Conservation (phyloP, 139 green algal genomes). For the Micromonas commoda region DNA sequence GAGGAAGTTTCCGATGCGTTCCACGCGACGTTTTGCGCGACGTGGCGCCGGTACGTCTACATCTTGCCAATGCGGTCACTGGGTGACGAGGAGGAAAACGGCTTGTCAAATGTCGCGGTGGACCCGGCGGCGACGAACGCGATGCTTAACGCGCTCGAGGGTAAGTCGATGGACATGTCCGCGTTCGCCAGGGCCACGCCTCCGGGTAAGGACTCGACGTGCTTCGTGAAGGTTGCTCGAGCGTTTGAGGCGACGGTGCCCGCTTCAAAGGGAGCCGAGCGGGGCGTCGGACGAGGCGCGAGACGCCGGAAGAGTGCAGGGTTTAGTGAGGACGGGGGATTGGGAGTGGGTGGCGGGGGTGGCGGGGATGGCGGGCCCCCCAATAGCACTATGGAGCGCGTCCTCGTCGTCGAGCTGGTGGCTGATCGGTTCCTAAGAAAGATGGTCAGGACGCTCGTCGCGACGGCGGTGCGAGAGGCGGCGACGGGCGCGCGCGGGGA, state of each 20-base stretch:
- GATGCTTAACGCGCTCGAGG: not conserved
- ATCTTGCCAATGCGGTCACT: not conserved
- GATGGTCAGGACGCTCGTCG: constrained; percentile 14
- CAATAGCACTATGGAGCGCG: not conserved
- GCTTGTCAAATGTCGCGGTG: not conserved
- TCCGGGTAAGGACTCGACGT: constrained; percentile 4
- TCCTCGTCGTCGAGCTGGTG: constrained; percentile 26
- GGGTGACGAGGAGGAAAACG: not conserved
- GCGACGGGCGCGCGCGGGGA: not conserved
- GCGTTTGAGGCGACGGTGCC: not conserved
- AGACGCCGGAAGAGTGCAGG: not conserved
- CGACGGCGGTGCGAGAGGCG: constrained; percentile 18
- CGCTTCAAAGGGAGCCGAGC: not conserved
- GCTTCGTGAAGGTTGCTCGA: constrained; percentile 3
- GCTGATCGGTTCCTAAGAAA: constrained; percentile 27
- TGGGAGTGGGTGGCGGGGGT: not conserved
- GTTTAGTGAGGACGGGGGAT: not conserved
- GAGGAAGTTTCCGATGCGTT: not conserved
- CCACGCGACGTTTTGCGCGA: constrained; percentile 28
- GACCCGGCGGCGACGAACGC: not conserved
- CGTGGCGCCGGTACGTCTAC: constrained; percentile 30
- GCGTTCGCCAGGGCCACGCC: constrained; percentile 24
- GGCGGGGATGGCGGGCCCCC: not conserved
- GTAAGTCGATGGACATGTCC: constrained; percentile 4
- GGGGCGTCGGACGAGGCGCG: not conserved